These are phyloP conservation scores for Cunninghamia lanceolata DNA, from an alignment of 75 land plant genomes.

Conservation along the genomic window DNA sequence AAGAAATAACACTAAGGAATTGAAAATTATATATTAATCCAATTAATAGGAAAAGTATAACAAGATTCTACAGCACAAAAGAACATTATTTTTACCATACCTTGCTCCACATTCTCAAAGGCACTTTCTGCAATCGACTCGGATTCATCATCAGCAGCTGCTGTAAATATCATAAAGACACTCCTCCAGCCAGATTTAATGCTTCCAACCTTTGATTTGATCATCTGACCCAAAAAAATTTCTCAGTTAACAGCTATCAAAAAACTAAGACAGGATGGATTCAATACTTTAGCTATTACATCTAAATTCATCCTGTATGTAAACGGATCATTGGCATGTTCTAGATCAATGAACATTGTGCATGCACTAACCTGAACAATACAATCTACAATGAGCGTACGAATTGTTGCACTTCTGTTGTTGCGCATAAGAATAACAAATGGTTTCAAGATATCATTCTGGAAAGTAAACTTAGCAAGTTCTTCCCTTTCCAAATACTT, in stretches of 20 bases:
- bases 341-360: not conserved
- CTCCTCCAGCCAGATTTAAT: conserved; percentile 97
- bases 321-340: not conserved
- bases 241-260: conserved; percentile 5
- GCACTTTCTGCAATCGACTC: conserved; percentile 90
- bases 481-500: conserved; percentile 95
- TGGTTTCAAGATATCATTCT: conserved; percentile 96
- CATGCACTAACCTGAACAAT: conserved; percentile 75
- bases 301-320: not conserved
- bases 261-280: not conserved
- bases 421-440: conserved; percentile 93
- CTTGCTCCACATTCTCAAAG: conserved; percentile 98
- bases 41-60: not conserved
- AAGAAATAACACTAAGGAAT: not conserved
- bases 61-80: not conserved
- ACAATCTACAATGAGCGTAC: conserved; percentile 93
- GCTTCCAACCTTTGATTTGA: conserved; percentile 95
- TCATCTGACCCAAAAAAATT: conserved; percentile 59
- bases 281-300: too few relatives aligned
- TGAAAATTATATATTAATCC: not conserved
- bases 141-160: conserved; percentile 89
- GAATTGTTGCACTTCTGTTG: conserved; percentile 58
- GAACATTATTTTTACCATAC: conserved; percentile 20
- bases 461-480: conserved; percentile 90
- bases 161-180: conserved; percentile 97